phyloP scores from a whole-genome alignment of 257 asterid species.

The Salvia hispanica region DNA sequence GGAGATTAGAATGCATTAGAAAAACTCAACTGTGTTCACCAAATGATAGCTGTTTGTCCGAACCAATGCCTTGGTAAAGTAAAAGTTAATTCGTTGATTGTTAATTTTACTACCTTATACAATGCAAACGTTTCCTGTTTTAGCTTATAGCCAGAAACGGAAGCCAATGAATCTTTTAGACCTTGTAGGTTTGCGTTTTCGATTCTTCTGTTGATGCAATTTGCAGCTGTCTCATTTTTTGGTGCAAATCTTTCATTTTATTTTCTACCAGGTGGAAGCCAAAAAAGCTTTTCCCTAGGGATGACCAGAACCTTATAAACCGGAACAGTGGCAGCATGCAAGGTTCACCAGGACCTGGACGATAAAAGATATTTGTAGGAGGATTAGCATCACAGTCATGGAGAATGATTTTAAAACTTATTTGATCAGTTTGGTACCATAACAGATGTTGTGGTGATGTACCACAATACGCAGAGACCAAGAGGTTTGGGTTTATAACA shows the following conservation, averaged over 20 bases:
- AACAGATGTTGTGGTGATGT: conserved; percentile 80
- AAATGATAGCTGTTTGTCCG: neutral
- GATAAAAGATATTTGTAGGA: too few species aligned
- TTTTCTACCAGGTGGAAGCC: conserved; percentile 70
- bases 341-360: conserved; percentile 69
- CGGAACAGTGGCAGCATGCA: conserved; percentile 64
- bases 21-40: neutral
- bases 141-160: neutral
- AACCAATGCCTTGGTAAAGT: neutral
- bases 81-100: neutral
- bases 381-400: too few species aligned
- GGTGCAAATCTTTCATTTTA: conserved; percentile 32
- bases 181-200: neutral
- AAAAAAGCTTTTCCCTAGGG: conserved; percentile 89
- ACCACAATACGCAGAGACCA: conserved; percentile 84
- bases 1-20: conserved; percentile 17
- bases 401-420: too few species aligned
- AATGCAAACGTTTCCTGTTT: neutral
- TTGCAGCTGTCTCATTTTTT: conserved; percentile 1
- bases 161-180: neutral
- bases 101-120: conserved; percentile 2
- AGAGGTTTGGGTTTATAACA: conserved; percentile 59
- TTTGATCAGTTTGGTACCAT: conserved; percentile 37
- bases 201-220: neutral
- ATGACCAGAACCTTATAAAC: conserved; percentile 59